Conservation (phyloP, 352 stramenopile genomes). For the Globisporangium barbulae region DNA sequence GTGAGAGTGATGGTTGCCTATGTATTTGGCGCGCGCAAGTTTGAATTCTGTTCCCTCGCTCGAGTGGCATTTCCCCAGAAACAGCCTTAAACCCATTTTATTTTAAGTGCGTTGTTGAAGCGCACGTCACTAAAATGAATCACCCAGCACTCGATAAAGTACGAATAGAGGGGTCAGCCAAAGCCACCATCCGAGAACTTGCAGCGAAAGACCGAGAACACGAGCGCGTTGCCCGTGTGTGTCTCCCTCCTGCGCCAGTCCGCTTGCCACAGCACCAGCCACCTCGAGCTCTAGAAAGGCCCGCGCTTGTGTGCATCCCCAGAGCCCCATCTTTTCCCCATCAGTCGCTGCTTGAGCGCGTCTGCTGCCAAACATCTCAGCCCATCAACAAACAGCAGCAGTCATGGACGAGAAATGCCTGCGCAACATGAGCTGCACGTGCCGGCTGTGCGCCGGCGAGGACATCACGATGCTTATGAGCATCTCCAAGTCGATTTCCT, state of each 20-base stretch:
- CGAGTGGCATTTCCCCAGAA: neutral
- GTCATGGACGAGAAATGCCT: slow-evolving; percentile 80
- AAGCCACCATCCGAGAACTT: slow-evolving; percentile 4
- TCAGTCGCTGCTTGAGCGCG: neutral
- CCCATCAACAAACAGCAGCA: neutral
- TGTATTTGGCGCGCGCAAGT: slow-evolving; percentile 9
- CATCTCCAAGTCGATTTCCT: slow-evolving; percentile 81
- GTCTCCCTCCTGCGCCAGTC: slow-evolving; percentile 1
- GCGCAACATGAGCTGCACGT: slow-evolving; percentile 86
- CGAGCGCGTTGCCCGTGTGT: neutral
- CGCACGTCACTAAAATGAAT: neutral
- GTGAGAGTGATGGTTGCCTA: slow-evolving; percentile 9
- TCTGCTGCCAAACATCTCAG: neutral
- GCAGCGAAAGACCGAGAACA: slow-evolving; percentile 2
- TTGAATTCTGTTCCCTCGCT: slow-evolving; percentile 4
- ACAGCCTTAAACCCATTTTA: no score
- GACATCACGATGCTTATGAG: slow-evolving; percentile 71
- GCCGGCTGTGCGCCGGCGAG: slow-evolving; percentile 76
- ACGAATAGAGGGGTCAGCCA: neutral
- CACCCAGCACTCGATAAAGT: neutral
- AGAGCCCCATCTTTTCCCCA: neutral
- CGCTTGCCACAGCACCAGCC: neutral
- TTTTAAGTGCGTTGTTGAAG: neutral
- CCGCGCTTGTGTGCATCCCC: neutral
- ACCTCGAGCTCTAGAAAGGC: neutral